Evolutionary conservation across 176 grass and related monocot species (phyloP).

Genomic region (Raddia guianensis): DNA sequence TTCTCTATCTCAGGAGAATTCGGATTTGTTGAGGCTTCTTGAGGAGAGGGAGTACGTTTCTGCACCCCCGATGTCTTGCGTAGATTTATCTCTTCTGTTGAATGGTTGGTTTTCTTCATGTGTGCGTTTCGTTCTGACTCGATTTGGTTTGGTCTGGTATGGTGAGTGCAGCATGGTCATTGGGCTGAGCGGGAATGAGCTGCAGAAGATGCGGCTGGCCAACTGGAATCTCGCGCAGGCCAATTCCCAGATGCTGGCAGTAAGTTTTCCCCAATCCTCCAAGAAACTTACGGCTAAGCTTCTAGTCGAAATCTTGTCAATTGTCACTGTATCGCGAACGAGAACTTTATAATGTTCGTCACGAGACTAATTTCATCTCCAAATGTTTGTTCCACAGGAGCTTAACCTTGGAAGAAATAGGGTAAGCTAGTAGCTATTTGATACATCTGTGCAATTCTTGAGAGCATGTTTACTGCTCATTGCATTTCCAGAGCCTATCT

Average conservation of each 20-base stretch:
- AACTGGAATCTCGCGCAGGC: conserved; percentile 61
- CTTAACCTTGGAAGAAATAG: conserved; percentile 52
- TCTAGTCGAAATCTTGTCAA: neutral
- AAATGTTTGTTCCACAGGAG: conserved; percentile 45
- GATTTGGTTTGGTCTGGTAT: conserved; percentile 2
- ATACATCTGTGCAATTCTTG: neutral
- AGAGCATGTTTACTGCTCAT: neutral
- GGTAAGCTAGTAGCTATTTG: conserved; percentile 38
- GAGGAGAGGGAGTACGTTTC: conserved; percentile 50
- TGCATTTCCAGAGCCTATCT: neutral
- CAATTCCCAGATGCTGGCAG: conserved; percentile 48
- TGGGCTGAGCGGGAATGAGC: conserved; percentile 41
- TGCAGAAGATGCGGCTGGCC: conserved; percentile 50
- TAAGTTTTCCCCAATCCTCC: conserved; percentile 23
- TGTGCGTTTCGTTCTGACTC: conserved; percentile 3
- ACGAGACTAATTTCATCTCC: neutral
- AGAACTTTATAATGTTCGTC: neutral
- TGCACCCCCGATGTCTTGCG: neutral
- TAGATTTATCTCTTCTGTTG: neutral
- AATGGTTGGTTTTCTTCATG: conserved; percentile 5
- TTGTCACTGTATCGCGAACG: neutral
- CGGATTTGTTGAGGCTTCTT: conserved; percentile 43
- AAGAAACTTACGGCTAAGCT: neutral
- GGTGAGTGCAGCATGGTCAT: conserved; percentile 41
- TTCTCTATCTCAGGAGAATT: conserved; percentile 45